These are phyloP conservation scores for Cyberlindnera mrakii DNA, from an alignment of 805 yeast genomes.

Conservation along the genomic window DNA sequence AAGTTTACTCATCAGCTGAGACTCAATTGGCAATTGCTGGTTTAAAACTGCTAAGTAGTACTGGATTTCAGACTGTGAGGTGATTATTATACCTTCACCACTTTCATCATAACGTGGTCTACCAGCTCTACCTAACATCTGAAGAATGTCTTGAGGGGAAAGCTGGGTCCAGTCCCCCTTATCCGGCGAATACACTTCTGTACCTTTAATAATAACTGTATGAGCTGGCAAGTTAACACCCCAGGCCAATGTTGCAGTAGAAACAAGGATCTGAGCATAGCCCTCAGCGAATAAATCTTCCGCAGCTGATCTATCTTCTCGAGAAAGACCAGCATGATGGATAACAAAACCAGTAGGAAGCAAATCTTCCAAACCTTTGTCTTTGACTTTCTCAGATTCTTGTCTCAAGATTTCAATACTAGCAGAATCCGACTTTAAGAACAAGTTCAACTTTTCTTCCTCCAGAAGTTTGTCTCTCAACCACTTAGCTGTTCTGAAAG, in stretches of 20 bases:
- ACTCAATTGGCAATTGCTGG: conserved; percentile 89
- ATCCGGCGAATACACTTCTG: conserved; percentile 89
- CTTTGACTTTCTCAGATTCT: conserved; percentile 54
- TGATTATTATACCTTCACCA: conserved; percentile 93
- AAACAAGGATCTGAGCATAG: conserved; percentile 72
- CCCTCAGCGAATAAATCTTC: conserved; percentile 91
- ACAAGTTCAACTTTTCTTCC: conserved; percentile 40
- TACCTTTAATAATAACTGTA: conserved; percentile 88
- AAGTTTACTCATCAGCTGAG: conserved; percentile 66
- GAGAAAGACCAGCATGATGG: conserved; percentile 86
- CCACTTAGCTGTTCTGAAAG: conserved; percentile 76
- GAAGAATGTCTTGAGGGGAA: conserved; percentile 92
- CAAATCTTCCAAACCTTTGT: conserved; percentile 49
- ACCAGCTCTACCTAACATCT: conserved; percentile 98
- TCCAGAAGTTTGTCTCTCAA: conserved; percentile 56
- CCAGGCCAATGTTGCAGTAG: conserved; percentile 95
- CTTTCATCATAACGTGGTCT: conserved; percentile 88
- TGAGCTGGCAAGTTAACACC: conserved; percentile 96
- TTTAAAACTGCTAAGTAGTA: conserved; percentile 87
- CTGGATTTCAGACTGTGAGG: conserved; percentile 78
- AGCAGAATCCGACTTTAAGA: conserved; percentile 41
- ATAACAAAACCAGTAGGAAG: conserved; percentile 74
- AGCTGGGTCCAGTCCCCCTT: conserved; percentile 83
- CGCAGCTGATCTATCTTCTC: conserved; percentile 65
- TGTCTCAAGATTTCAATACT: conserved; percentile 54